Conservation (phyloP, 208 protist species). For the Angomonas deanei region DNA sequence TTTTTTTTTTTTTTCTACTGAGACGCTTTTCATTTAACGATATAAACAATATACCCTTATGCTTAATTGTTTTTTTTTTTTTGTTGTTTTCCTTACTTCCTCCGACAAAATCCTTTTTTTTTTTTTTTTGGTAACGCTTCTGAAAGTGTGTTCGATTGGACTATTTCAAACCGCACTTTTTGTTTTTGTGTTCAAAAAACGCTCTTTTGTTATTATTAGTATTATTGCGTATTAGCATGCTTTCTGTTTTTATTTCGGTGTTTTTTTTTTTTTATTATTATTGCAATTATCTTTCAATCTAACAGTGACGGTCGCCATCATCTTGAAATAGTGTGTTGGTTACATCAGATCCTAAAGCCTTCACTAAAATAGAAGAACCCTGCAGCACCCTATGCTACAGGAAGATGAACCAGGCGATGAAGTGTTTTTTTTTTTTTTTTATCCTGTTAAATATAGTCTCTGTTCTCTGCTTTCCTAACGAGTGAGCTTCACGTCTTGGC, state of each 20-base stretch:
- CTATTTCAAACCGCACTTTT: background rate
- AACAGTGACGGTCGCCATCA: background rate
- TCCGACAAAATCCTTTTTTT: background rate
- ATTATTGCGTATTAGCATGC: no score
- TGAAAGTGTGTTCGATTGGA: background rate
- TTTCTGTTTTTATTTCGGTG: background rate
- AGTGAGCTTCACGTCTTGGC: no score
- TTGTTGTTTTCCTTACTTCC: background rate
- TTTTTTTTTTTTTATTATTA: background rate
- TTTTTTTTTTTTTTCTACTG: no score
- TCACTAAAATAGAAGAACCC: background rate
- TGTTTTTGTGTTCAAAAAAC: background rate
- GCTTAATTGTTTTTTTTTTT: slow-evolving; percentile 1
- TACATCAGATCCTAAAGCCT: background rate
- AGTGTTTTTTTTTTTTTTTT: no score
- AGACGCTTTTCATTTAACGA: no score
- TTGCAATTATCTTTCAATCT: background rate
- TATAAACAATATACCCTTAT: no score
- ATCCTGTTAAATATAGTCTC: no score
- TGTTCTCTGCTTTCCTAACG: no score
- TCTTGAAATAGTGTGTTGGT: background rate
- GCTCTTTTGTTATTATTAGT: background rate
- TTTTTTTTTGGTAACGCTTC: background rate
- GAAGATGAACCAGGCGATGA: background rate
- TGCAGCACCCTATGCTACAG: background rate